Conservation (phyloP, 768 basidiomycete species). For the Erythrobasidium yunnanense region DNA sequence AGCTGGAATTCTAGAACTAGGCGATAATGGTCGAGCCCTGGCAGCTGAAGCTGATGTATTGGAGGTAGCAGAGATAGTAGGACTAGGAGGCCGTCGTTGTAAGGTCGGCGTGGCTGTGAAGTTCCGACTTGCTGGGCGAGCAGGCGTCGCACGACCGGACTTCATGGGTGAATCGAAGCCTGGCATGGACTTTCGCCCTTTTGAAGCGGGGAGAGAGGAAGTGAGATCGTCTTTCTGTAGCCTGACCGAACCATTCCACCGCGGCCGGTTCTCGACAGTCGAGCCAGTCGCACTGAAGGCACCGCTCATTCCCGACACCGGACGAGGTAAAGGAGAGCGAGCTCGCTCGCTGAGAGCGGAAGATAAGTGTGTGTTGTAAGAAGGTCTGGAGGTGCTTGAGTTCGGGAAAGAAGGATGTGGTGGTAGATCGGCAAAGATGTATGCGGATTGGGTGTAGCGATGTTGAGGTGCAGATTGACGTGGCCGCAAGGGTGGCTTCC, state of each 20-base stretch:
- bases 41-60: conserved; percentile 12
- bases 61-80: conserved; percentile 7
- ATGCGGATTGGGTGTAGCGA: background rate
- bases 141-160: background rate
- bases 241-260: conserved; percentile 8
- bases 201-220: background rate
- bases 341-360: conserved; percentile 13
- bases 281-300: background rate
- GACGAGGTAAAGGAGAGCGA: conserved; percentile 1
- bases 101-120: conserved; percentile 14
- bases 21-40: conserved; percentile 1
- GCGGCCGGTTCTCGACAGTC: background rate
- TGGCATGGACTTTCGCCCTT: conserved; percentile 16
- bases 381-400: background rate
- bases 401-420: background rate
- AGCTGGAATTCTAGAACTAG: background rate
- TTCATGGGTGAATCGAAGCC: background rate
- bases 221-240: background rate
- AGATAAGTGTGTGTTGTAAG: background rate
- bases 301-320: background rate
- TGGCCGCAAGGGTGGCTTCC: background rate
- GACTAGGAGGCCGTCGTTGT: background rate
- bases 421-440: background rate
- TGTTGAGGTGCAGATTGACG: background rate
- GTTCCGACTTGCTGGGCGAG: background rate